Percentiles rank a stretch among this genome's conserved stretches.
Conservation (phyloP, 331 rosid genomes). For the Arachis monticola region DNA sequence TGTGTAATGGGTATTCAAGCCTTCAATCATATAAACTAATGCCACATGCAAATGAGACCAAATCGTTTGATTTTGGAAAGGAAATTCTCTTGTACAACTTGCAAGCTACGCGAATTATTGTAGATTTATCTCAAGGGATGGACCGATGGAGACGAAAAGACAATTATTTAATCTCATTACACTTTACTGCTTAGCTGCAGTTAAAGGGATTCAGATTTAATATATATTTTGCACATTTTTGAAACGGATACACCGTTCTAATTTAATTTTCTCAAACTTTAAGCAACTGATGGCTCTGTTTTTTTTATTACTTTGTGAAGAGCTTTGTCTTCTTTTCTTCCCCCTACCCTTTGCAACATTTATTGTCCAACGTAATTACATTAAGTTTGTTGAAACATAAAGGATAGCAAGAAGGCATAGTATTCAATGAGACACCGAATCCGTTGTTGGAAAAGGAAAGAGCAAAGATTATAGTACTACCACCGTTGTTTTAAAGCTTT, state of each 20-base stretch:
- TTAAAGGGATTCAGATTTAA: neutral
- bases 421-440: neutral
- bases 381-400: neutral
- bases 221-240: neutral
- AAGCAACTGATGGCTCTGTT: neutral
- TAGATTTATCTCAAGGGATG: neutral
- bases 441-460: neutral
- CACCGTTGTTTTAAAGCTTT: too few species aligned
- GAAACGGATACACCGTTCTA: too few species aligned
- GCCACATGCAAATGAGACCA: conserved; percentile 6
- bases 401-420: neutral
- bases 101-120: neutral
- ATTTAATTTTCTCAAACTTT: neutral
- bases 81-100: neutral
- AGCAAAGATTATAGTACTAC: neutral
- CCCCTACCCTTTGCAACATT: neutral
- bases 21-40: neutral
- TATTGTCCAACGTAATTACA: neutral
- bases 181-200: neutral
- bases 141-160: neutral
- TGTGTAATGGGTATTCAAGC: neutral
- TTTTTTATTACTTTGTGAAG: neutral
- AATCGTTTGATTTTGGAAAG: neutral
- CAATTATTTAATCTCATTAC: neutral
- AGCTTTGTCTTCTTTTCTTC: neutral